Percentiles rank a stretch among this genome's conserved stretches.
These are phyloP conservation scores for Primulina tabacum DNA, from an alignment of 257 asterid species.

Conservation along the genomic window DNA sequence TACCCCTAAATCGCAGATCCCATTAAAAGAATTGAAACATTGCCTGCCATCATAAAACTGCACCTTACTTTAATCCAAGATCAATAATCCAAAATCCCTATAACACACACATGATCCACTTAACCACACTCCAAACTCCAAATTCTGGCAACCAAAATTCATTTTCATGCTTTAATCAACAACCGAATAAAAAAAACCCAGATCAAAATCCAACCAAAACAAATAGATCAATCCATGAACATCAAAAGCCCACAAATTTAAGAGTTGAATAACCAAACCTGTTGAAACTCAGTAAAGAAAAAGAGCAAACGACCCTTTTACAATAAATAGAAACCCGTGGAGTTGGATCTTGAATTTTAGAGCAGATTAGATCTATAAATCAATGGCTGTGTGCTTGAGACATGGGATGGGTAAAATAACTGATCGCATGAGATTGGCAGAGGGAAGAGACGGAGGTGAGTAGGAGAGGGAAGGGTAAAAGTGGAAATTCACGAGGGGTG, in stretches of 20 bases:
- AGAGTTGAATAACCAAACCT: constrained; percentile 38
- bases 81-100: constrained; percentile 14
- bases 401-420: constrained; percentile 32
- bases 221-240: constrained; percentile 8
- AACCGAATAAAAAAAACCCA: constrained; percentile 22
- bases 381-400: constrained; percentile 24
- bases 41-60: constrained; percentile 6
- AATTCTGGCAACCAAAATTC: constrained; percentile 16
- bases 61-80: constrained; percentile 21
- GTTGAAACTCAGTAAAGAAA: constrained; percentile 37
- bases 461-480: constrained; percentile 66
- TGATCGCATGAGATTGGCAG: constrained; percentile 59
- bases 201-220: constrained; percentile 1
- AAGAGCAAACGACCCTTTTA: constrained; percentile 31
- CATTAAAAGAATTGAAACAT: neutral
- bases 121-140: constrained; percentile 25
- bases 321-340: neutral
- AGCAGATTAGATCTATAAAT: constrained; percentile 35
- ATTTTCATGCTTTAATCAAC: neutral
- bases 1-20: constrained; percentile 24
- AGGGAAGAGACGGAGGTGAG: constrained; percentile 62
- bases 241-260: constrained; percentile 5
- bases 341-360: neutral
- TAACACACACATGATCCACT: constrained; percentile 31
- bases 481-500: constrained; percentile 21